Percentiles rank a stretch among this genome's conserved stretches.
These are phyloP conservation scores for Zygoascus sp. DNA, from an alignment of 1,139 yeast genomes.

Conservation along the genomic window DNA sequence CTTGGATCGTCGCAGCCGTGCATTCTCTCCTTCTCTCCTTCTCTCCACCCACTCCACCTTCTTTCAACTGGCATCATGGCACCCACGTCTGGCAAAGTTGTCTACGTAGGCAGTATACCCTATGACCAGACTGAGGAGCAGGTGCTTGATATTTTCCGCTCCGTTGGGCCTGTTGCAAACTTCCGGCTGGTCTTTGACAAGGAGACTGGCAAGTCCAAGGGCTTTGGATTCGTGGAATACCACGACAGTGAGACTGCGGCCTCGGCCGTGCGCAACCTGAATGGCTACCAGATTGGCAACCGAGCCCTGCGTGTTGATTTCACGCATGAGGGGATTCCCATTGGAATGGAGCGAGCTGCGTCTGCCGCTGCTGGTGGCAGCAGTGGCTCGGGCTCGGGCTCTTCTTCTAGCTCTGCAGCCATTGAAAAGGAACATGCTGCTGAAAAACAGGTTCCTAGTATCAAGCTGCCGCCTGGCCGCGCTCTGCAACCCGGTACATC, in stretches of 20 bases:
- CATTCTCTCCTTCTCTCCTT: background rate
- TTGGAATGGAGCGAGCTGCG: slow-evolving; percentile 6
- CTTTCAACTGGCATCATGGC: background rate
- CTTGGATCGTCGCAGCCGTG: background rate
- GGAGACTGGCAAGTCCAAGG: slow-evolving; percentile 85
- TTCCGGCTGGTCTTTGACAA: slow-evolving; percentile 79
- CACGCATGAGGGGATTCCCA: slow-evolving; percentile 39
- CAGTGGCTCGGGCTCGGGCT: background rate
- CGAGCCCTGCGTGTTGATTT: slow-evolving; percentile 68
- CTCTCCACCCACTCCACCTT: background rate
- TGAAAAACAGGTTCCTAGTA: too few species aligned
- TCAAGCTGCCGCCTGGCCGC: slow-evolving; percentile 28
- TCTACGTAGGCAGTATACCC: slow-evolving; percentile 64
- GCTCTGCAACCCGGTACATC: slow-evolving; percentile 48
- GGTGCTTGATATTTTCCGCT: slow-evolving; percentile 67
- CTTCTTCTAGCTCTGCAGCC: too few species aligned
- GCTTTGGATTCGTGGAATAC: slow-evolving; percentile 84
- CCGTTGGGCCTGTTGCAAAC: slow-evolving; percentile 83
- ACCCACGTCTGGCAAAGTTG: slow-evolving; percentile 30
- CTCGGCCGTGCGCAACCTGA: slow-evolving; percentile 84
- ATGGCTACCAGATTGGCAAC: slow-evolving; percentile 72
- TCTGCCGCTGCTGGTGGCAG: background rate
- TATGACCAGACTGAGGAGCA: slow-evolving; percentile 87
- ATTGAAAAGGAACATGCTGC: too few species aligned
- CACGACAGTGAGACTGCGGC: slow-evolving; percentile 74